Conservation (phyloP, 2,329 filamentous ascomycete species). For the Microdochium nivale region DNA sequence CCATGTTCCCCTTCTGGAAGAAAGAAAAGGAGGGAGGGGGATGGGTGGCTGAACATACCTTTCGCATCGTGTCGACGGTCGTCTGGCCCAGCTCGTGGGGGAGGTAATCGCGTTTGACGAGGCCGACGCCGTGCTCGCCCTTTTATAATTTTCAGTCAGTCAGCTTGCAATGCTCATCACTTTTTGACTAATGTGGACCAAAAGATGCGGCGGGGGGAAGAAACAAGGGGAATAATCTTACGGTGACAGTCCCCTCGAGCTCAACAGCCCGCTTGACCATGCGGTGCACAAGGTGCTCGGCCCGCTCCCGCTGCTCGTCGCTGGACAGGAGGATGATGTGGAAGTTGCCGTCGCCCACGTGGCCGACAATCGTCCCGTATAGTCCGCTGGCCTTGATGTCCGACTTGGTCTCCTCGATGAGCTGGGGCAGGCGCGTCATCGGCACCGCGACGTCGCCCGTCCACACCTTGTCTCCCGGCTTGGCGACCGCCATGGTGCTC, state of each 20-base stretch:
- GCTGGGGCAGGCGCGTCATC: constrained; percentile 61
- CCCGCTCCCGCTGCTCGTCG: constrained; percentile 56
- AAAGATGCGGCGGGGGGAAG: not conserved
- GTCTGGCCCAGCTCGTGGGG: constrained; percentile 65
- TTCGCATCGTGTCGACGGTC: constrained; percentile 77
- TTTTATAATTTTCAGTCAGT: constrained; percentile 13
- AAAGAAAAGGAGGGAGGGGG: not conserved
- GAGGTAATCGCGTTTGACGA: constrained; percentile 80
- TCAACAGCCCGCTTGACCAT: constrained; percentile 84
- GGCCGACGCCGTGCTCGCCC: constrained; percentile 76
- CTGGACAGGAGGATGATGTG: constrained; percentile 57
- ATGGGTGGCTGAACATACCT: constrained; percentile 36
- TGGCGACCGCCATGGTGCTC: constrained; percentile 64
- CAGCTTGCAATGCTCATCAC: not conserved
- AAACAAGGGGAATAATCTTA: constrained; percentile 18
- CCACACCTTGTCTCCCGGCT: constrained; percentile 66
- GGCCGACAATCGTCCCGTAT: constrained; percentile 57
- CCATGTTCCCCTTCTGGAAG: too few species aligned
- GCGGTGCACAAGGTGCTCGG: constrained; percentile 64
- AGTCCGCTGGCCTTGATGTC: constrained; percentile 49
- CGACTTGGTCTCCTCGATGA: constrained; percentile 69
- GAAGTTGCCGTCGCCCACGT: constrained; percentile 73
- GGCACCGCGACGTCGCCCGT: constrained; percentile 83
- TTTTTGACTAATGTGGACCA: not conserved
- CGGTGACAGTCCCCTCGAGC: constrained; percentile 76